These are phyloP conservation scores for Talaromyces sp. DNA, from an alignment of 2,329 filamentous ascomycete species.

Conservation along the genomic window DNA sequence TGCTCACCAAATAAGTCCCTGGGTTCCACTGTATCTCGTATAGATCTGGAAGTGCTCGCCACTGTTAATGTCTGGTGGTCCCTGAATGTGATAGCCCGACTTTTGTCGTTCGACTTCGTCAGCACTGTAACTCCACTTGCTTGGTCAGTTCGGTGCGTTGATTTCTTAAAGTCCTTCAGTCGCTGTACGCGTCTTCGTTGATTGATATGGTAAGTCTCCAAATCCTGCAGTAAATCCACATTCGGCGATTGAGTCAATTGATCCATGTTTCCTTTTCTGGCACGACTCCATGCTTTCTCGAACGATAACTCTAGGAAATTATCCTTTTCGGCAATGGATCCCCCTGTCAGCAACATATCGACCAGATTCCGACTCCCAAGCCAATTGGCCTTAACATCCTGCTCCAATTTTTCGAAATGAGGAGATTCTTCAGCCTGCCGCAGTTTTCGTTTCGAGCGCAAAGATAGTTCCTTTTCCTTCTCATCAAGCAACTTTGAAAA, in stretches of 20 bases:
- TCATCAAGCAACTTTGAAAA: slow-evolving; percentile 61
- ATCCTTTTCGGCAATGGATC: slow-evolving; percentile 53
- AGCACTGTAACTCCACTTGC: background rate
- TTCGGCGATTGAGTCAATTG: slow-evolving; percentile 27
- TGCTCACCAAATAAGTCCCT: slow-evolving; percentile 23
- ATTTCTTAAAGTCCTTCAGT: slow-evolving; percentile 65
- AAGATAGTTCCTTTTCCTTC: slow-evolving; percentile 55
- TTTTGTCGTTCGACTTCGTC: slow-evolving; percentile 11
- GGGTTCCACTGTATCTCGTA: slow-evolving; percentile 26
- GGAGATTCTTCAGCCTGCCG: slow-evolving; percentile 33
- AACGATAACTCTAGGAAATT: slow-evolving; percentile 63
- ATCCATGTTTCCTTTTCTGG: slow-evolving; percentile 54
- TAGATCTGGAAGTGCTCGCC: slow-evolving; percentile 33
- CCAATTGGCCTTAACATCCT: slow-evolving; percentile 67
- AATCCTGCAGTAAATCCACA: slow-evolving; percentile 54
- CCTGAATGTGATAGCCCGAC: slow-evolving; percentile 26
- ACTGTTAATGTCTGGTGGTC: slow-evolving; percentile 37
- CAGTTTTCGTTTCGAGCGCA: slow-evolving; percentile 25
- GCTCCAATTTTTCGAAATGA: slow-evolving; percentile 32
- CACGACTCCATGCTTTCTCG: slow-evolving; percentile 64
- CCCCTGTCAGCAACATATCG: slow-evolving; percentile 64
- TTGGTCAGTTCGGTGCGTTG: slow-evolving; percentile 20
- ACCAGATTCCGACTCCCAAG: slow-evolving; percentile 70
- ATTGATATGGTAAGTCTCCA: slow-evolving; percentile 62
- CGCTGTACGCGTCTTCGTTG: slow-evolving; percentile 65